Evolutionary conservation across 805 yeast species (phyloP), one percentile per base, ranked within the genome.

Genomic region (Kodamaea fukazawae): DNA sequence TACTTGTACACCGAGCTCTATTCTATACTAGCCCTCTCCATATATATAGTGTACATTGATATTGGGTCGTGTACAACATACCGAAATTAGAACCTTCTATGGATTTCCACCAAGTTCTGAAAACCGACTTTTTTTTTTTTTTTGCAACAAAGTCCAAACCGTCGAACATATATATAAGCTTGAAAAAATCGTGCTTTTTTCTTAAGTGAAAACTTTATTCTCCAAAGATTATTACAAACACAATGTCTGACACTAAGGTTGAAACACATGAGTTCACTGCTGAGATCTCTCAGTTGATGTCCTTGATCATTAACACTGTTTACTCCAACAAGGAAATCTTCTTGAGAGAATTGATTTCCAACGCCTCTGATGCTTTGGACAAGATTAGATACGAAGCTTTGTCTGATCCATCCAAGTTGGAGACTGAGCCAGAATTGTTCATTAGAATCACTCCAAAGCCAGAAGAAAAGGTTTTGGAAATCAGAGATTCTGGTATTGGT

Each of bases 271-370:
- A 91, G 78, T 93, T 93, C 75, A 96, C 95, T 73, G 99, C 99
- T 81, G 99, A 93, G 89, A 93, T 93, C 73, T 88, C 98, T 84
- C 99, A 93, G 95, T 80, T 93, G 82, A 85, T 93, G 98, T 88
- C 97, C 71, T 83, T 93, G 80, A 88, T 93, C 89, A 93, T 93
- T 76, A 93, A 93, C 88, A 93, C 99, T 43, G 99, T 93, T 61
- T 93, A 93, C 75, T 93, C 99, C 40, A 93, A 93, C 84, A 93
- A 93, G 78, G 99, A 93, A 73, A 93, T 93, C 60, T 93, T 93
- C 83, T 77, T 93, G 63, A 91, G 99, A 86, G 99, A 93, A 72
- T 79, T 93, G 76, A 87, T 93, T 62, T 93, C 99, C 50, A 93
- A 93, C 73, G 96, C 97, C 48, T 90, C 98, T 39, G 99, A 93